These are phyloP conservation scores for Alternaria solani DNA, from an alignment of 2,329 filamentous ascomycete species.

Conservation along the genomic window DNA sequence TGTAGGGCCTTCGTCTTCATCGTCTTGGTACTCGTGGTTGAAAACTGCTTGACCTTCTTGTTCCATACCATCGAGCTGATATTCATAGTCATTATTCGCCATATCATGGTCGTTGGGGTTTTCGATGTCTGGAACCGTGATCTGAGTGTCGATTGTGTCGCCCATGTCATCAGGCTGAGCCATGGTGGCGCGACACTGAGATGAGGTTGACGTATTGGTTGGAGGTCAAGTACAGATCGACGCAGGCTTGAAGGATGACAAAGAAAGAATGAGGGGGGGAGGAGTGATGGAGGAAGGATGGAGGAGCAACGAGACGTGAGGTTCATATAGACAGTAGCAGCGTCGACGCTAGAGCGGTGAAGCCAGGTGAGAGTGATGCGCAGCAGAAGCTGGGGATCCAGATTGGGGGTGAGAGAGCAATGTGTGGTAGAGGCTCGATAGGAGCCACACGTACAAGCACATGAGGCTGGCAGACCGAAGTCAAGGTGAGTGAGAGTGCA, in stretches of 20 bases:
- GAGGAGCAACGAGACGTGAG: background rate
- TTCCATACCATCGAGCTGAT: background rate
- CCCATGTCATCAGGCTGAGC: slow-evolving; percentile 4
- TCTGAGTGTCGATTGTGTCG: slow-evolving; percentile 6
- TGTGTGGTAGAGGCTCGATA: background rate
- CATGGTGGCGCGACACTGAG: background rate
- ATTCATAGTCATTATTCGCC: background rate
- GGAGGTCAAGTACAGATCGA: background rate
- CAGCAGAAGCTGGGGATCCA: background rate
- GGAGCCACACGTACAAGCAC: background rate
- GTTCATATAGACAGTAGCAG: slow-evolving; percentile 1
- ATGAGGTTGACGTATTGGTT: background rate
- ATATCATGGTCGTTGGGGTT: background rate
- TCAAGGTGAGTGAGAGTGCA: background rate
- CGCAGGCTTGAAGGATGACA: background rate
- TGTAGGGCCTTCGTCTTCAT: background rate
- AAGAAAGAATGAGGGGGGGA: background rate
- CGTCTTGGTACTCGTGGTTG: background rate
- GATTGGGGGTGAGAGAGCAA: background rate
- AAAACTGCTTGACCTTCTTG: background rate
- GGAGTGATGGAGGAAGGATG: slow-evolving; percentile 8
- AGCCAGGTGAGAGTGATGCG: background rate
- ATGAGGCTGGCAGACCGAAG: background rate
- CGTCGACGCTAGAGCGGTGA: background rate
- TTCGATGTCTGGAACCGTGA: background rate